A percentile compares a stretch with the other conserved stretches of the same genome.
Evolutionary conservation across 768 basidiomycete genomes (phyloP).

Genomic region (Trametes cinnabarina): DNA sequence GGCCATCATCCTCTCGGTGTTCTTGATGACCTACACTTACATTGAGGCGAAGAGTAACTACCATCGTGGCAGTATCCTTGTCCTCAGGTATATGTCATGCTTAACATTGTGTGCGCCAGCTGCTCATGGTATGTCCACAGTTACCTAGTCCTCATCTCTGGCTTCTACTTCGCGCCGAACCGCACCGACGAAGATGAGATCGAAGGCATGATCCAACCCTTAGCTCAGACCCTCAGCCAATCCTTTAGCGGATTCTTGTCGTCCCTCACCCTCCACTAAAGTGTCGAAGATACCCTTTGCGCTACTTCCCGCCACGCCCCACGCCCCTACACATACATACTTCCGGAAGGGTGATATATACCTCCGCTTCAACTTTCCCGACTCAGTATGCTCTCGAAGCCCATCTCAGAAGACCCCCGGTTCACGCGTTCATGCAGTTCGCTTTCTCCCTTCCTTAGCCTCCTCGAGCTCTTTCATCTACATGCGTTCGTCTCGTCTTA

Average conservation of each 20-base stretch:
- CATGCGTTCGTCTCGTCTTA: neutral
- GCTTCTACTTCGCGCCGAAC: slow-evolving; percentile 87
- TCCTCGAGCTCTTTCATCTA: neutral
- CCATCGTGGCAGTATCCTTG: slow-evolving; percentile 92
- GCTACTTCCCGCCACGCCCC: too few relatives aligned
- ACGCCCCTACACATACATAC: neutral
- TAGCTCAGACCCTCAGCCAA: slow-evolving; percentile 8
- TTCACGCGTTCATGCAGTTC: too few relatives aligned
- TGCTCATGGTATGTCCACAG: slow-evolving; percentile 37
- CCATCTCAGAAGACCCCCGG: too few relatives aligned
- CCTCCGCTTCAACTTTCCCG: slow-evolving; percentile 23
- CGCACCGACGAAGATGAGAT: slow-evolving; percentile 24
- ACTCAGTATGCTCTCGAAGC: neutral
- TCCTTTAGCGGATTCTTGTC: slow-evolving; percentile 1
- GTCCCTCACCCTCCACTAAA: slow-evolving; percentile 7
- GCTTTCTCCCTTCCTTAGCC: neutral
- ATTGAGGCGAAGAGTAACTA: slow-evolving; percentile 99
- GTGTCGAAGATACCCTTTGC: slow-evolving; percentile 1
- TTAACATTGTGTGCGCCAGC: slow-evolving; percentile 1
- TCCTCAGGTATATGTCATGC: slow-evolving; percentile 81
- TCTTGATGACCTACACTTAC: slow-evolving; percentile 97
- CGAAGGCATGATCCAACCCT: slow-evolving; percentile 4
- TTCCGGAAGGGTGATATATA: slow-evolving; percentile 10
- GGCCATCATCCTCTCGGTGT: slow-evolving; percentile 91
- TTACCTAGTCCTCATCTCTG: slow-evolving; percentile 86